Conservation (phyloP, 2,329 filamentous ascomycete genomes). For the Hirsutella thompsonii region DNA sequence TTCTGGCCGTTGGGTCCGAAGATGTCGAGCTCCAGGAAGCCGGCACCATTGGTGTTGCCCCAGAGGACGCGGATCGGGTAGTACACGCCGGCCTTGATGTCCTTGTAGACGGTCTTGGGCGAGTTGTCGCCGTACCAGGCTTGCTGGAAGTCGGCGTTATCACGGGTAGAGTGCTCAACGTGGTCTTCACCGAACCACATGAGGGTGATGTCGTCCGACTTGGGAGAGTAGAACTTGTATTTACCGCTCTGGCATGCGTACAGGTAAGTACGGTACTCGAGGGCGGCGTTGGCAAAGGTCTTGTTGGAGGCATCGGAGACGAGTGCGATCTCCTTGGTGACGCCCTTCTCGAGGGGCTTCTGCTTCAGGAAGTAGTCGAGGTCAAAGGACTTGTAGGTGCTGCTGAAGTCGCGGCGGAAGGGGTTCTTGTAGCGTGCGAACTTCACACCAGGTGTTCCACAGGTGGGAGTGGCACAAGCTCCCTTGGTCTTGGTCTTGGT, state of each 20-base stretch:
- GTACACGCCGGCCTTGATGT: not conserved
- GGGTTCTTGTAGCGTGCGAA: not conserved
- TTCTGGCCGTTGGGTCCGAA: not conserved
- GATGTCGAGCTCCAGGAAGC: not conserved
- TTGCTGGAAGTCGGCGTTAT: not conserved
- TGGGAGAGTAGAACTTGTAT: not conserved
- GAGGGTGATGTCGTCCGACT: not conserved
- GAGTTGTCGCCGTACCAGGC: not conserved
- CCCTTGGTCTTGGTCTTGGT: not conserved
- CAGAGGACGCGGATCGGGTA: not conserved
- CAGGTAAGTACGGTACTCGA: not conserved
- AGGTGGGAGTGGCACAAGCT: not conserved
- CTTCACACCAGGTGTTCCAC: not conserved
- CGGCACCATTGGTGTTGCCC: not conserved
- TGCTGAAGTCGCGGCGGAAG: not conserved
- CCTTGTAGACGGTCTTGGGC: not conserved
- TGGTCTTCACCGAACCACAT: not conserved
- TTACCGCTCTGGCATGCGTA: not conserved
- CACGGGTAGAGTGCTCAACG: not conserved
- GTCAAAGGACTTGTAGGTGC: not conserved
- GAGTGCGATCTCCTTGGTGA: not conserved
- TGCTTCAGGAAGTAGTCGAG: not conserved
- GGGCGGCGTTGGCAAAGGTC: not conserved
- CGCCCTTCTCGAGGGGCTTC: not conserved
- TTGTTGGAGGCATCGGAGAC: not conserved